Evolutionary conservation across 176 grass and related monocot genomes (phyloP), one percentile per base, ranked within the genome.

Genomic region (Dendrocalamus sinicus): DNA sequence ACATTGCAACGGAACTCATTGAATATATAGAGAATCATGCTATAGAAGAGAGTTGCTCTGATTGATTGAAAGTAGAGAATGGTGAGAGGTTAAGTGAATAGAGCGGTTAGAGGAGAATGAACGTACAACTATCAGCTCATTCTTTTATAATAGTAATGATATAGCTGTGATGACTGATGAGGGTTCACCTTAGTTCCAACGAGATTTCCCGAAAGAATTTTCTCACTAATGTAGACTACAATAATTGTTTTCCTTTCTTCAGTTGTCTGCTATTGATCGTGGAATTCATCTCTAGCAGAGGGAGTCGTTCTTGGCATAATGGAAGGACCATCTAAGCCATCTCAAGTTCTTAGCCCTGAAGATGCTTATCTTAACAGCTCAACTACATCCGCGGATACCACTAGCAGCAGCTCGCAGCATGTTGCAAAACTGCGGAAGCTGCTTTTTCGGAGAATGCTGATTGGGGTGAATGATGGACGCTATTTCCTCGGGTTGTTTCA

Each of bases 401-500:
- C 63, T 22, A 48, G 59, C 71, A 52, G 88, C n/a, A 73, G 83
- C 80, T 95, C 91, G 0, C 93, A 82, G 44, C 78, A 92, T 20
- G 96, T 92, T 8, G 48, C 90, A 19, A 92, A 52, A 46, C 84
- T 99, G 17, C 89, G 81, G 72, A 99, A 90, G 81, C 88, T 96
- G 67, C 90, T 99, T 2, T 96, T 89, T 43, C 88, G 88, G 37
- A 85, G 84, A 12, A 89, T 99, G 90, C 90, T 99, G 65, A 63
- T 99, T 23, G 93, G 93, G 2, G 96, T 94, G 46, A 94, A 91
- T 0, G 93, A 99, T 3, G 92, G 92, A 1, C 90, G 93, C 67
- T 99, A 91, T 73, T 99, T 99, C 84, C 79, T 92, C 2, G 93
- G 96, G 9, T 28, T 92, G 74, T 96, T 99, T 75, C 91, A 99